Base-by-base conservation (phyloP, 306 rosid genomes). In the Erythrophleum fordii region DNA sequence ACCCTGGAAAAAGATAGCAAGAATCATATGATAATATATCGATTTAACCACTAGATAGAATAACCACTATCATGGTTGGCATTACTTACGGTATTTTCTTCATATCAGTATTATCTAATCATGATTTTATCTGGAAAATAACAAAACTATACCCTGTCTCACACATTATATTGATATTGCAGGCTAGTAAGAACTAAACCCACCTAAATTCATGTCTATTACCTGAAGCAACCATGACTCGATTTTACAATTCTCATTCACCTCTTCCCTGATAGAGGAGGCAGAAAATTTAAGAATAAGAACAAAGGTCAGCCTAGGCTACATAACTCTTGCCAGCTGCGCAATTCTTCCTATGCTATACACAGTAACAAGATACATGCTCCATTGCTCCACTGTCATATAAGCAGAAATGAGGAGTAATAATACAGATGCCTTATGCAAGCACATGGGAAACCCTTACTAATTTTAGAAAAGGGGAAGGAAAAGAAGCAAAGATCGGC, bases 1-100 rank as follows among this genome's bases (percentile, higher is more conserved):
- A 37, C 53, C 84, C 89, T 88, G 83, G 62, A 75, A 66, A 45
- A 81, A 73, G 29, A 73, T 45, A 41, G 61, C 75, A 72, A 70
- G 29, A 60, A 66, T 37, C 71, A 64, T 76, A 61, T 60, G 42
- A 48, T 68, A 85, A 72, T 61, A 48, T 8, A 70, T 61, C 64
- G 39, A 59, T 37, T 59, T 53, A 59, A 31, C 74, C 29, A 67
- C 34, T 73, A 16, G 45, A 48, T 16, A 67, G 26, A 72, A 73
- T 39, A 60, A 31, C 28, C 11, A 69, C 45, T 23, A 31, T 17
- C 16, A 12, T n/a, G 31, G 49, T 66, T 11, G 72, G 22, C 35
- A 68, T 68, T 68, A 25, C n/a, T 26, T 12, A 28, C 23, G 11
- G 8, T 5, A 66, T 49, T 60, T 25, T 67, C 68, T 39, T 52